phyloP scores from a whole-genome alignment of 352 stramenopile genomes.

The Phytophthora boehmeriae region DNA sequence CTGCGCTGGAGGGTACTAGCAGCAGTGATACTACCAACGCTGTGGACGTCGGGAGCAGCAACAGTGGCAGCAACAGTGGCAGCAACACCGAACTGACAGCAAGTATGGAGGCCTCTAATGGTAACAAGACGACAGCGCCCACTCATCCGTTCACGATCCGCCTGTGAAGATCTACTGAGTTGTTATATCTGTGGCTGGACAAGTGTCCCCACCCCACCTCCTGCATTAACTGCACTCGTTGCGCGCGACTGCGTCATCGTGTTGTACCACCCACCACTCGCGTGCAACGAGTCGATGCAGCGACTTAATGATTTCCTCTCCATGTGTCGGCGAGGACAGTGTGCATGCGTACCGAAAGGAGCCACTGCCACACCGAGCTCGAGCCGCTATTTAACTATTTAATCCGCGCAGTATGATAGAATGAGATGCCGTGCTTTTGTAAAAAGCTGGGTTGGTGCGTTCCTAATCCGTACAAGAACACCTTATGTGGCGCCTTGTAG shows the following conservation, averaged over 20 bases:
- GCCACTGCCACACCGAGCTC: slow-evolving; percentile 7
- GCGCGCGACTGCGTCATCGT: slow-evolving; percentile 12
- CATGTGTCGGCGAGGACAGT: slow-evolving; percentile 12
- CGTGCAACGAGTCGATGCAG: slow-evolving; percentile 31
- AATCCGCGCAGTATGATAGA: too few species aligned
- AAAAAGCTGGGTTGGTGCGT: too few species aligned
- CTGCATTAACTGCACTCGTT: slow-evolving; percentile 31
- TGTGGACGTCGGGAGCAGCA: background rate
- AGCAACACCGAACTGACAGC: background rate
- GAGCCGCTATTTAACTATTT: too few species aligned
- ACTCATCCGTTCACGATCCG: slow-evolving; percentile 30
- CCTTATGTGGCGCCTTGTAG: too few species aligned
- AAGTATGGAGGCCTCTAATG: slow-evolving; percentile 16
- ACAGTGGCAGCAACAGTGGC: background rate
- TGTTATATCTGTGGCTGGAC: slow-evolving; percentile 27
- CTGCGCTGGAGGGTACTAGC: slow-evolving; percentile 2
- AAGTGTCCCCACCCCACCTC: slow-evolving; percentile 9
- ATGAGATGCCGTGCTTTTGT: too few species aligned
- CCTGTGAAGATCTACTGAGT: slow-evolving; percentile 19
- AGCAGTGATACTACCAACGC: slow-evolving; percentile 2
- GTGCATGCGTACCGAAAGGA: slow-evolving; percentile 8
- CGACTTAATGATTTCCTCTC: slow-evolving; percentile 28
- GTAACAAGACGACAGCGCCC: slow-evolving; percentile 9
- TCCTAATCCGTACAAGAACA: too few species aligned
- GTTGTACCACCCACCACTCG: slow-evolving; percentile 13